phyloP scores from a whole-genome alignment of 176 grass and related monocot species.

The Eremochloa ophiuroides region DNA sequence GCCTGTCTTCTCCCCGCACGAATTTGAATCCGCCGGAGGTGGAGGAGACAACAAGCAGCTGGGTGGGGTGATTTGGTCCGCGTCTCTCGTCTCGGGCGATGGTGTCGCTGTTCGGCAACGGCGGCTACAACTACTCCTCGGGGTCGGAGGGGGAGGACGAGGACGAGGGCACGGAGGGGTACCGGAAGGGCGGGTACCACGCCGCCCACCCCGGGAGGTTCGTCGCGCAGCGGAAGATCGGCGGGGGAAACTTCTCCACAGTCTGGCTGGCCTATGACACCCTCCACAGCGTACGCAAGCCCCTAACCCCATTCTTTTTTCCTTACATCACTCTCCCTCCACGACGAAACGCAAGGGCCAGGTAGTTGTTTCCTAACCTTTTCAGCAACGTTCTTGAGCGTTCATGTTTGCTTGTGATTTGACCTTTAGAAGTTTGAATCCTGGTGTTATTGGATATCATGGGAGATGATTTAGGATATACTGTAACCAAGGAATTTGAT shows the following conservation, averaged over 20 bases:
- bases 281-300: constrained; percentile 46
- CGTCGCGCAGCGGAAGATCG: constrained; percentile 88
- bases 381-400: not conserved
- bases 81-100: not conserved
- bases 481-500: not conserved
- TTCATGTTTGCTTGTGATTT: not conserved
- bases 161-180: constrained; percentile 76
- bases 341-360: not conserved
- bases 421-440: not conserved
- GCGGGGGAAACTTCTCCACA: constrained; percentile 96
- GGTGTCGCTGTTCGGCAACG: constrained; percentile 26
- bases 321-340: not conserved
- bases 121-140: constrained; percentile 31
- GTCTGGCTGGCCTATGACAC: constrained; percentile 98
- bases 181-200: constrained; percentile 93
- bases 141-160: constrained; percentile 62
- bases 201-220: constrained; percentile 70
- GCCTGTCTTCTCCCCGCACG: not conserved
- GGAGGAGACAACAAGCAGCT: not conserved
- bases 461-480: not conserved
- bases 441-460: no score
- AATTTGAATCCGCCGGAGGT: constrained; percentile 31
- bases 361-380: not conserved
- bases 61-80: not conserved
- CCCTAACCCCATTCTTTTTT: not conserved